These are phyloP conservation scores for Penicillium parvum DNA, from an alignment of 495 filamentous ascomycete genomes.

Conservation along the genomic window DNA sequence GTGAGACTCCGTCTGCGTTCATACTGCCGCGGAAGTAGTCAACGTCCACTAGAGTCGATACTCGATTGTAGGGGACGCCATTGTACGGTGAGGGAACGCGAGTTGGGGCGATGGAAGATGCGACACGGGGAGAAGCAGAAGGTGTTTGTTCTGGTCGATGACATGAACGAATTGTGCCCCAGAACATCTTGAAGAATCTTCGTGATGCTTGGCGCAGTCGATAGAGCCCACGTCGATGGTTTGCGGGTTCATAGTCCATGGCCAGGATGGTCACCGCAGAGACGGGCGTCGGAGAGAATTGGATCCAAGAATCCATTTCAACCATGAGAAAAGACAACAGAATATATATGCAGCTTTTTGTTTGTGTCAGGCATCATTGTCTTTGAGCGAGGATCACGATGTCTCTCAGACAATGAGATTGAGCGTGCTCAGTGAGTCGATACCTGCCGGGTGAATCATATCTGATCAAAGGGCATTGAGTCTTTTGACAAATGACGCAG, in stretches of 20 bases:
- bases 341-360: not conserved
- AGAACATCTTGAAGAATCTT: not conserved
- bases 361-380: not conserved
- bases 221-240: not conserved
- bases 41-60: not conserved
- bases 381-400: too few relatives aligned
- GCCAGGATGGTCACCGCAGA: not conserved
- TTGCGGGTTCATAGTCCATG: not conserved
- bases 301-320: too few relatives aligned
- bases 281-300: not conserved
- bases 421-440: not conserved
- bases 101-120: not conserved
- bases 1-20: not conserved
- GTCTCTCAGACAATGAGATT: not conserved
- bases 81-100: not conserved
- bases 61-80: not conserved
- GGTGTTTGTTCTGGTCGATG: not conserved
- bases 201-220: not conserved
- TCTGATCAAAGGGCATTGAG: not conserved
- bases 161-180: not conserved
- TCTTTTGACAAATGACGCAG: not conserved
- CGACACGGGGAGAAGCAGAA: not conserved
- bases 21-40: constrained; percentile 1
- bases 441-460: not conserved
- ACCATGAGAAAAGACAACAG: too few relatives aligned